Percentiles rank a stretch among this genome's conserved stretches.
Evolutionary conservation across 2,329 filamentous ascomycete genomes (phyloP).

Genomic region (Penicillium sp.): DNA sequence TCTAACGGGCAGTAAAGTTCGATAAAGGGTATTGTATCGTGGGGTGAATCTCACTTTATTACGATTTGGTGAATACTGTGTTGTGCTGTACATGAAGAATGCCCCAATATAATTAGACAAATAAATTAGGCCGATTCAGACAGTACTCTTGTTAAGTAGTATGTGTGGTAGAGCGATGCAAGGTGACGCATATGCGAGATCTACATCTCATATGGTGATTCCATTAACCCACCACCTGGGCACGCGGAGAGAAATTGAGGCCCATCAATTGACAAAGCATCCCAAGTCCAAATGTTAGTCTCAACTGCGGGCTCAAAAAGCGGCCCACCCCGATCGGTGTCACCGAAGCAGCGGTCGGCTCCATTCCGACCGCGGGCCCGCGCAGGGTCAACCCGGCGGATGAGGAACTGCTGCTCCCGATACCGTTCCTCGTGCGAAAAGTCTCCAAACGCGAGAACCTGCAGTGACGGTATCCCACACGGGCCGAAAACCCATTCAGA

Average conservation of each 20-base stretch:
- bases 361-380: neutral
- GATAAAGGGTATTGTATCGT: no score
- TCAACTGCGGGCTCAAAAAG: no score
- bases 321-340: no score
- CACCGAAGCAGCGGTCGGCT: neutral
- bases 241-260: conserved; percentile 10
- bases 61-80: no score
- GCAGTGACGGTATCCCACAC: conserved; percentile 5
- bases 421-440: conserved; percentile 13
- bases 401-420: conserved; percentile 4
- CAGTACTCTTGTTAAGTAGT: no score
- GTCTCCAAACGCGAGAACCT: conserved; percentile 13
- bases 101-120: no score
- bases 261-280: conserved; percentile 9
- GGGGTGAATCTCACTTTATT: no score
- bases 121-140: no score
- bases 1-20: no score
- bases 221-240: conserved; percentile 9
- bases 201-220: conserved; percentile 9
- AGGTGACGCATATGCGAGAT: no score
- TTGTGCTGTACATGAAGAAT: no score
- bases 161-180: no score
- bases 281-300: conserved; percentile 8
- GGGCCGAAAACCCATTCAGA: conserved; percentile 12
- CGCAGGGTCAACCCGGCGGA: neutral